Conservation (phyloP, 2,329 filamentous ascomycete species). For the Aspergillus terreus region DNA sequence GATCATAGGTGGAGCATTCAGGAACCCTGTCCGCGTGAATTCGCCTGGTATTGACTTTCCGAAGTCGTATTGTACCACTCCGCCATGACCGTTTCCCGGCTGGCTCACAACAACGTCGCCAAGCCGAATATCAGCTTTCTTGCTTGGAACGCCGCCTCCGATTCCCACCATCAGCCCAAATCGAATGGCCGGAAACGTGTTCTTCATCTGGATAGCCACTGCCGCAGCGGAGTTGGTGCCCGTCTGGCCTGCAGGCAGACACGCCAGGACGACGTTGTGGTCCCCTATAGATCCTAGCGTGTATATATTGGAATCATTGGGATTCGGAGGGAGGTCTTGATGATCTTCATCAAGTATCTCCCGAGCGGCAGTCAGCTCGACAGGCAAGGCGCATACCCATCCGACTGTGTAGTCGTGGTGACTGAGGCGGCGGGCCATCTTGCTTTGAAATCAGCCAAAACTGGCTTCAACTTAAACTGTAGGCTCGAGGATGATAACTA, state of each 20-base stretch:
- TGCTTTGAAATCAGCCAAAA: too few species aligned
- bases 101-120: conserved; percentile 22
- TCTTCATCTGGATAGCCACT: conserved; percentile 13
- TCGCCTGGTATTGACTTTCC: conserved; percentile 12
- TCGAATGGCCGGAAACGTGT: conserved; percentile 15
- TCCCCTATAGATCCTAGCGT: conserved; percentile 14
- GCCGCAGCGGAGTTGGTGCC: conserved; percentile 13
- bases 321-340: background rate
- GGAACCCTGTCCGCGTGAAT: conserved; percentile 11
- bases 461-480: too few species aligned
- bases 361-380: conserved; percentile 34
- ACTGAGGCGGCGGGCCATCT: too few species aligned
- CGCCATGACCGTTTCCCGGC: conserved; percentile 11
- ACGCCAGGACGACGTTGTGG: conserved; percentile 19
- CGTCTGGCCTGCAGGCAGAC: conserved; percentile 13
- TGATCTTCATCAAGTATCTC: conserved; percentile 37
- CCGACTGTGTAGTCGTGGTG: conserved; percentile 33
- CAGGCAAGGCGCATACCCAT: conserved; percentile 39
- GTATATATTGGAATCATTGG: conserved; percentile 18
- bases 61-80: conserved; percentile 26
- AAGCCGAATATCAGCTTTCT: conserved; percentile 17
- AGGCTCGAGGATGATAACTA: too few species aligned
- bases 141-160: conserved; percentile 18
- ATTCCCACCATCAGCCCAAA: conserved; percentile 21
- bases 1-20: conserved; percentile 16